Conservation (phyloP, 2,329 filamentous ascomycete species). For the Fusarium tjaetaba region DNA sequence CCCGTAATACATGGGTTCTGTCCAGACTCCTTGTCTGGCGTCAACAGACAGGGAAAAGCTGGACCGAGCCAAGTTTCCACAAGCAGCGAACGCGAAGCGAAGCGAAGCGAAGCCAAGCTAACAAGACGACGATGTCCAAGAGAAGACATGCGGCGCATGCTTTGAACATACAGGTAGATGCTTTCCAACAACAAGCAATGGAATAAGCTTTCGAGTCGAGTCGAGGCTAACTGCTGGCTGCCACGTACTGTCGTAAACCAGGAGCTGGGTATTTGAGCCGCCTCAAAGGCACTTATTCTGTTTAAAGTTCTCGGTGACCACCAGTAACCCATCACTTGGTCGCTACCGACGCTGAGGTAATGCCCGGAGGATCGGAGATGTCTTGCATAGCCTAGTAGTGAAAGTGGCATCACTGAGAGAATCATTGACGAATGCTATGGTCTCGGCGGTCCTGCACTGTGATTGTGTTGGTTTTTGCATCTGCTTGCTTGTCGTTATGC, state of each 20-base stretch:
- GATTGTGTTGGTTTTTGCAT: background rate
- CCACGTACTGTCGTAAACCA: background rate
- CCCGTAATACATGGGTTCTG: background rate
- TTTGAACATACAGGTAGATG: background rate
- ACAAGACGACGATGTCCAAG: background rate
- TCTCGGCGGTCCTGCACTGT: background rate
- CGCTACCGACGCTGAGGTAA: background rate
- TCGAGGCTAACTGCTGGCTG: background rate
- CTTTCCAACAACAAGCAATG: background rate
- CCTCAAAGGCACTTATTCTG: background rate
- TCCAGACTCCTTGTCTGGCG: background rate
- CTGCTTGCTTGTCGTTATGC: background rate
- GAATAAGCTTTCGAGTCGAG: background rate
- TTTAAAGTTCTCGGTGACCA: constrained; percentile 1
- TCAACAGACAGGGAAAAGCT: constrained; percentile 1
- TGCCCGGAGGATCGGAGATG: background rate
- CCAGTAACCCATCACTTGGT: background rate
- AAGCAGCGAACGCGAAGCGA: constrained; percentile 1
- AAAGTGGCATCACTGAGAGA: background rate
- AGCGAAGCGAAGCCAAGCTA: background rate
- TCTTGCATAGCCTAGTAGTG: background rate
- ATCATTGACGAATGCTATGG: background rate
- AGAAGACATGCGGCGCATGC: background rate
- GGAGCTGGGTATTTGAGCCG: background rate
- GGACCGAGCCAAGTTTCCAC: constrained; percentile 4